Percentiles rank a stretch among this genome's conserved stretches.
These are phyloP conservation scores for Artemisia annua DNA, from an alignment of 129 eudicot species.

Conservation along the genomic window DNA sequence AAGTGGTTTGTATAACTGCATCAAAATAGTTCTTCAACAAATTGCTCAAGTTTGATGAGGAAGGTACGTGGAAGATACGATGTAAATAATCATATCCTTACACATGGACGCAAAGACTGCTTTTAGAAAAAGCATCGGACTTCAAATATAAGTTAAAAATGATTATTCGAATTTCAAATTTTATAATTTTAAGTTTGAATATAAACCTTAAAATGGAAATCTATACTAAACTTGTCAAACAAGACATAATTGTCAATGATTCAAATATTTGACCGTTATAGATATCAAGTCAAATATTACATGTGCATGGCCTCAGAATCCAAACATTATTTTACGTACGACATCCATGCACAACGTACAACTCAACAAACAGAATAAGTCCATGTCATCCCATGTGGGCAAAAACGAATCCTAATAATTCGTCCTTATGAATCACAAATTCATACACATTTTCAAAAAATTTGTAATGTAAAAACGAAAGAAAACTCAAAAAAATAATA, in stretches of 20 bases:
- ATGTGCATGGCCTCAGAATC: slow-evolving; percentile 8
- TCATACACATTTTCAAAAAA: neutral
- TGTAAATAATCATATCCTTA: too few relatives aligned
- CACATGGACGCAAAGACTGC: too few relatives aligned
- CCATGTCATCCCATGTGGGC: slow-evolving; percentile 25
- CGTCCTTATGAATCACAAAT: slow-evolving; percentile 16
- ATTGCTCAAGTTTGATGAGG: too few relatives aligned
- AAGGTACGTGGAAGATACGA: too few relatives aligned
- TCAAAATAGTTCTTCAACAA: too few relatives aligned
- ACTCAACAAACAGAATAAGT: neutral
- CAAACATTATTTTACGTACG: neutral
- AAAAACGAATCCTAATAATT: slow-evolving; percentile 28
- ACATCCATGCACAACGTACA: slow-evolving; percentile 18
- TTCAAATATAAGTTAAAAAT: too few relatives aligned
- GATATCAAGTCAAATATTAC: slow-evolving; percentile 4
- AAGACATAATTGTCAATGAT: neutral
- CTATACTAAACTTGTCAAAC: too few relatives aligned
- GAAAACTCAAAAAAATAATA: neutral
- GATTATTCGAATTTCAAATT: neutral
- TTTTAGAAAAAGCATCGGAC: too few relatives aligned
- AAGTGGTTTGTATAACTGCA: too few relatives aligned
- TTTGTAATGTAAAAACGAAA: slow-evolving; percentile 4
- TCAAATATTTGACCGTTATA: slow-evolving; percentile 9
- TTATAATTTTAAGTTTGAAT: neutral
- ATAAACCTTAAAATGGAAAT: neutral